Base-by-base conservation (phyloP, 2,329 filamentous ascomycete species). In the Lecanosticta acicola region DNA sequence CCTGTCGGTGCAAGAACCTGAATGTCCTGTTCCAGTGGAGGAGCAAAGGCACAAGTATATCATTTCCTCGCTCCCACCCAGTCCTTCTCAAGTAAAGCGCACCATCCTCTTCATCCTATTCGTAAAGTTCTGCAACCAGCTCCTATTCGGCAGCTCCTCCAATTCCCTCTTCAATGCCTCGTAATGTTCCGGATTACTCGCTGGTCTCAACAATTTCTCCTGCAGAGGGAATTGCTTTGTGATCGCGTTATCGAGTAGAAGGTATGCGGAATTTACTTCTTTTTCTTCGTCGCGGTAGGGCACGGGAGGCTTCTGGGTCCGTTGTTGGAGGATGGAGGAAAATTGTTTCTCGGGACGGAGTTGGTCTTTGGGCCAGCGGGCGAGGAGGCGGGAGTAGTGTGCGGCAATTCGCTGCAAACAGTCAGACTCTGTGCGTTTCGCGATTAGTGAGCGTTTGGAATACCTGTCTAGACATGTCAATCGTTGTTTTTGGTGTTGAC, bases 161-260 rank as follows among this genome's bases (percentile, higher is more conserved):
- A 80, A 70, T 61, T 80, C 76, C 43, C 63, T 63, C 45, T 73
- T 56, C n/a, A 80, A 55, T 48, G 71, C 66, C 45, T 72, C 70
- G 56, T 79, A 80, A 56, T 79, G 69, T 2, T 68, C 67, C 7
- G 75, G 73, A 40, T 72, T 71, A 51, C 71, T 77, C 3, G 65
- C 65, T 1, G 77, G 77, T 47, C 67, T 66, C 51, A 78, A 68
- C 54, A 78, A 56, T 14, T 61, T 64, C 16, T 67, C 58, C 1
- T 74, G 64, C 2, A 77, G 51, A 2, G 75, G 74, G 50, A 73
- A 78, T 57, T 70, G 56, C 41, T 72, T 75, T 38, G 64, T 67
- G 56, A 80, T 81, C 39, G 76, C 66, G 58, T 83, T 72, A 53
- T 81, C 77, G 2, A 83, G 66, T n/a, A 83, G 65, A 2, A 76